Evolutionary conservation across 768 basidiomycete species (phyloP), one percentile per base, ranked within the genome.

Genomic region (Mycena belliarum): DNA sequence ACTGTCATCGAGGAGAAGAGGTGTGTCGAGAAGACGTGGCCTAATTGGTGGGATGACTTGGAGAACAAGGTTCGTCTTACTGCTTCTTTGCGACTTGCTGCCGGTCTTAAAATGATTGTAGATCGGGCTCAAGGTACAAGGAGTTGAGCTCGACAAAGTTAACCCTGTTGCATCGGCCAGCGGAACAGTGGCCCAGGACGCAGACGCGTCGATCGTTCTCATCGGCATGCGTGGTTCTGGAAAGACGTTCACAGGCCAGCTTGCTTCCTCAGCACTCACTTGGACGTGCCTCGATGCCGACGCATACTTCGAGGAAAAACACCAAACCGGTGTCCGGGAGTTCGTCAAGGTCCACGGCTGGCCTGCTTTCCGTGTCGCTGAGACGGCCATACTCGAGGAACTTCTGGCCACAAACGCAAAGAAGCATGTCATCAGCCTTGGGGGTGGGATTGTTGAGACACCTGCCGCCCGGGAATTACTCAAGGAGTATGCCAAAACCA

Each of bases 11-110:
- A 98, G 68, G 96, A 98, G 76, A 96, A 96, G 74, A 81, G 95
- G 52, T 98, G 97, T 68, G 97, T 99, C 29, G 96, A 96, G 74
- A 99, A 99, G 82, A 99, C 96, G 0, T 99, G 96, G 96, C 97
- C 97, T 0, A 95, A 95, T 69, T 99, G 95, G 93, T 99, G 96
- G 95, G 97, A 98, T 69, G 97, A 98, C 72, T 79, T 99, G 24
- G 85, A 92, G 69, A 95, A 93, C 77, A 97, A 97, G 85, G 93
- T 91, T 49, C 3, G 76, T 35, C 12, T 32, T 40, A n/a, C 11
- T 44, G 40, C 53, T 47, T 14, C 15, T 26, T 15, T 10, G 7
- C 25, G 12, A 11, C 26, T 10, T 10, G 37, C 28, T 43, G 24
- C 15, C 40, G 29, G 24, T 53, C 50, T 56, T 21, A 58, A 33